Conservation (phyloP, 768 basidiomycete genomes). For the Flagelloscypha sp. region DNA sequence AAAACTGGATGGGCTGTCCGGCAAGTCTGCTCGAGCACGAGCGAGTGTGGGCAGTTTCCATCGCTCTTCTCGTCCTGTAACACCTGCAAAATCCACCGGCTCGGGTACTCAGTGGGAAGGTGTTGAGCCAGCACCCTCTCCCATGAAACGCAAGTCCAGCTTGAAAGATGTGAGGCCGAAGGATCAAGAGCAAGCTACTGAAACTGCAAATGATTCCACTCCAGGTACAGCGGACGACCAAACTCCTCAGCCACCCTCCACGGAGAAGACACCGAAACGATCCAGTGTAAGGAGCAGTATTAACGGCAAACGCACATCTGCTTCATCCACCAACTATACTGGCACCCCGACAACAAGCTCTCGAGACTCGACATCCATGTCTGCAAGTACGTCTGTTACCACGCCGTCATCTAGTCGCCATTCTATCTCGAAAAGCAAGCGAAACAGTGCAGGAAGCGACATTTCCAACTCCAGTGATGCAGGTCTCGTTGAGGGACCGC, state of each 20-base stretch:
- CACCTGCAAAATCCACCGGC: conserved; percentile 56
- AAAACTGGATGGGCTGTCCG: conserved; percentile 83
- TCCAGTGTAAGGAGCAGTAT: conserved; percentile 62
- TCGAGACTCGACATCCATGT: conserved; percentile 79
- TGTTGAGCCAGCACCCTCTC: conserved; percentile 21
- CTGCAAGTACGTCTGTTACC: conserved; percentile 67
- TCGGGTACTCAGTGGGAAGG: conserved; percentile 69
- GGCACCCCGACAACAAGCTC: conserved; percentile 75
- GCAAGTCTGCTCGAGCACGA: conserved; percentile 67
- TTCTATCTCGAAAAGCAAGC: conserved; percentile 51
- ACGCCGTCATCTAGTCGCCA: conserved; percentile 75
- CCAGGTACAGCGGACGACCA: conserved; percentile 47
- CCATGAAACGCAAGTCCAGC: conserved; percentile 27
- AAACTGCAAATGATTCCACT: conserved; percentile 39
- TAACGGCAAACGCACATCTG: conserved; percentile 81
- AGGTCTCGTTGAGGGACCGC: conserved; percentile 56
- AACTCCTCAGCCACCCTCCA: conserved; percentile 26
- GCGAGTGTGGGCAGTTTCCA: conserved; percentile 71
- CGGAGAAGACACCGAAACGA: conserved; percentile 61
- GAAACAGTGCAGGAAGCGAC: conserved; percentile 86
- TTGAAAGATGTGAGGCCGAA: conserved; percentile 26
- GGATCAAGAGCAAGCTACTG: conserved; percentile 30
- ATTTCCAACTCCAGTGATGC: conserved; percentile 70
- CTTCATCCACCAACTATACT: conserved; percentile 81
- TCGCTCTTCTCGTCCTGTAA: conserved; percentile 66